A percentile compares a stretch with the other conserved stretches of the same genome.
Conservation (phyloP, 257 asterid species). For the Przewalskia tangutica region DNA sequence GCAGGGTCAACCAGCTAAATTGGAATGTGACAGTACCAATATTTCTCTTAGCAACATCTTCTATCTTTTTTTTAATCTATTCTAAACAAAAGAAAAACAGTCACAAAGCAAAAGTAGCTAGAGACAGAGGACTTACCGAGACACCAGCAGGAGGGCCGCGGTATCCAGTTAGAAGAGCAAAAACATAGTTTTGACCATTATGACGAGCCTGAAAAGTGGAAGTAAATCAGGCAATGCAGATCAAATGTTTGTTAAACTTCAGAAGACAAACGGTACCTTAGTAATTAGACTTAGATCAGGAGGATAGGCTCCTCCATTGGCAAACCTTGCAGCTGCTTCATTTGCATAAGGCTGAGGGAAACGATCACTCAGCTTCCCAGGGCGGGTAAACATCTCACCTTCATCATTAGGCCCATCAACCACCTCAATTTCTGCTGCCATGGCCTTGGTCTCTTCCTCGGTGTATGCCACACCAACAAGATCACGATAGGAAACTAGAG, state of each 20-base stretch:
- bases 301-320: conserved; percentile 85
- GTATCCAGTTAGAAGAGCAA: conserved; percentile 68
- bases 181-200: conserved; percentile 65
- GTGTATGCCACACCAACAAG: conserved; percentile 85
- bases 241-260: neutral
- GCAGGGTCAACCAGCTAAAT: neutral
- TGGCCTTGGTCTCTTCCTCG: conserved; percentile 71
- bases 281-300: conserved; percentile 82
- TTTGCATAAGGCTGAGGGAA: conserved; percentile 70
- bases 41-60: neutral
- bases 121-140: conserved; percentile 24
- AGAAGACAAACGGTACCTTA: conserved; percentile 29
- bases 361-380: conserved; percentile 75
- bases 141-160: conserved; percentile 82
- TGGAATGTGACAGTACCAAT: neutral
- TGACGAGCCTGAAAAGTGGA: conserved; percentile 51
- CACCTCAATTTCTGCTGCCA: conserved; percentile 86
- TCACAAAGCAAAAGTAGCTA: neutral
- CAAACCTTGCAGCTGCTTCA: conserved; percentile 76
- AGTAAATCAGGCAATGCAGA: conserved; percentile 1
- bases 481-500: conserved; percentile 66
- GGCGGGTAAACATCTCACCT: conserved; percentile 74
- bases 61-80: neutral
- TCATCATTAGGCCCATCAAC: conserved; percentile 80
- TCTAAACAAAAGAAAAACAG: neutral